Percentiles rank a stretch among this genome's conserved stretches.
These are phyloP conservation scores for Hyaloraphidium curvatum DNA, from an alignment of 192 early-diverging fungal genomes.

Conservation along the genomic window DNA sequence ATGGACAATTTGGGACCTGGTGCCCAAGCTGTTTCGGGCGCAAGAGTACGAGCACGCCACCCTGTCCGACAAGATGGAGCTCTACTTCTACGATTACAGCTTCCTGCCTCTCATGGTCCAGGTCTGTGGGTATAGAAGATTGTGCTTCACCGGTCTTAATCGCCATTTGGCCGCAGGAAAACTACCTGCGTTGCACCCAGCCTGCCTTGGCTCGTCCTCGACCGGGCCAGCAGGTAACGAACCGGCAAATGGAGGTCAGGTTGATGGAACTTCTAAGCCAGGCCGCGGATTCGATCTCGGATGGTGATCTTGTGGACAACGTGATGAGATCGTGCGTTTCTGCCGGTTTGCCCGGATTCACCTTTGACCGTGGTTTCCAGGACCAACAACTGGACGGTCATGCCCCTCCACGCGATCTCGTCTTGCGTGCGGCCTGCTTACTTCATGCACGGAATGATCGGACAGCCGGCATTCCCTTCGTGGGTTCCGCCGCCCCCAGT, in stretches of 20 bases:
- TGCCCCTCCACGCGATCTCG: conserved; percentile 68
- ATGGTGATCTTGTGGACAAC: conserved; percentile 59
- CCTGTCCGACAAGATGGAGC: conserved; percentile 60
- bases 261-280: conserved; percentile 41
- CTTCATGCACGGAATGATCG: conserved; percentile 44
- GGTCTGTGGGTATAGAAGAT: conserved; percentile 15
- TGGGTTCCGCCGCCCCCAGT: conserved; percentile 13
- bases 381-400: conserved; percentile 73
- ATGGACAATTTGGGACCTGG: conserved; percentile 7
- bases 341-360: not conserved
- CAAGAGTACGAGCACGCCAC: conserved; percentile 22
- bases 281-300: conserved; percentile 73
- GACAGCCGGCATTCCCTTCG: conserved; percentile 14
- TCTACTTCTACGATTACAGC: conserved; percentile 79
- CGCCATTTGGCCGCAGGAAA: conserved; percentile 33
- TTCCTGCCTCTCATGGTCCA: conserved; percentile 86
- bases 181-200: conserved; percentile 59
- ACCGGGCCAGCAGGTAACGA: too few species aligned
- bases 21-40: conserved; percentile 33
- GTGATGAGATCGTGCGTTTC: conserved; percentile 40
- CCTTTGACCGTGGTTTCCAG: conserved; percentile 18
- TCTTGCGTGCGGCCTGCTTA: conserved; percentile 73
- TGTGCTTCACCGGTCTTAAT: not conserved
- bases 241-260: not conserved
- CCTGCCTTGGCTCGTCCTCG: too few species aligned